Conservation (phyloP, 2,329 filamentous ascomycete genomes). For the Talaromyces albobiverticillius region DNA sequence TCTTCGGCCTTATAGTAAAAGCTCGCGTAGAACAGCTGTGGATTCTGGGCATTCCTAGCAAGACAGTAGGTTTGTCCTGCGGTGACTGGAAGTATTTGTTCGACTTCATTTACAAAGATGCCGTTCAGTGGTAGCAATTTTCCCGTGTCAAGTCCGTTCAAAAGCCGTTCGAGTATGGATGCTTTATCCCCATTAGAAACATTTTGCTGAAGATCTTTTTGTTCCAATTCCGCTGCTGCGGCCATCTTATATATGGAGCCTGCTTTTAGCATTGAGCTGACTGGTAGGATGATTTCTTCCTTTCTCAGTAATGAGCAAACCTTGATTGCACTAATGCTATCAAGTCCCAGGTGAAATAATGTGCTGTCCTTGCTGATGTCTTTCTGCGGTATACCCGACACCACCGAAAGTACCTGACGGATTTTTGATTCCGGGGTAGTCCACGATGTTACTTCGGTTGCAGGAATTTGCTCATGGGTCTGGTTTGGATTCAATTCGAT, state of each 20-base stretch:
- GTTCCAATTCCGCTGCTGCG: slow-evolving; percentile 20
- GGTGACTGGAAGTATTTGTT: slow-evolving; percentile 64
- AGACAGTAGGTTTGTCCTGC: slow-evolving; percentile 81
- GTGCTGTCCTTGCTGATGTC: slow-evolving; percentile 62
- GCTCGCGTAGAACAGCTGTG: slow-evolving; percentile 68
- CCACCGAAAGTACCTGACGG: slow-evolving; percentile 46
- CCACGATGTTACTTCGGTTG: slow-evolving; percentile 20
- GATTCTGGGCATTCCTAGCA: slow-evolving; percentile 61
- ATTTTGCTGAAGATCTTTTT: slow-evolving; percentile 11
- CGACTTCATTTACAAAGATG: slow-evolving; percentile 47
- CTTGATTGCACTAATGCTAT: slow-evolving; percentile 90
- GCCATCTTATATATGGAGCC: slow-evolving; percentile 66
- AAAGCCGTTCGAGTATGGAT: slow-evolving; percentile 23
- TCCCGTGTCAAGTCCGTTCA: slow-evolving; percentile 32
- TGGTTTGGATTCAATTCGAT: slow-evolving; percentile 1
- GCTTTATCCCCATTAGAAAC: slow-evolving; percentile 17
- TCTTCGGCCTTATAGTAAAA: slow-evolving; percentile 60
- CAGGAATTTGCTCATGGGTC: slow-evolving; percentile 1
- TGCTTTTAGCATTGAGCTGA: slow-evolving; percentile 68
- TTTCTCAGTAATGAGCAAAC: slow-evolving; percentile 67
- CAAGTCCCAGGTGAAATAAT: slow-evolving; percentile 81
- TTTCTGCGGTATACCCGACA: slow-evolving; percentile 59
- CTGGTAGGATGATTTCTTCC: slow-evolving; percentile 59
- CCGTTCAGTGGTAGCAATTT: slow-evolving; percentile 16
- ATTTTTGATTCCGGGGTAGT: slow-evolving; percentile 39